Evolutionary conservation across 805 yeast genomes (phyloP).

Genomic region (Ogataea siamensis): DNA sequence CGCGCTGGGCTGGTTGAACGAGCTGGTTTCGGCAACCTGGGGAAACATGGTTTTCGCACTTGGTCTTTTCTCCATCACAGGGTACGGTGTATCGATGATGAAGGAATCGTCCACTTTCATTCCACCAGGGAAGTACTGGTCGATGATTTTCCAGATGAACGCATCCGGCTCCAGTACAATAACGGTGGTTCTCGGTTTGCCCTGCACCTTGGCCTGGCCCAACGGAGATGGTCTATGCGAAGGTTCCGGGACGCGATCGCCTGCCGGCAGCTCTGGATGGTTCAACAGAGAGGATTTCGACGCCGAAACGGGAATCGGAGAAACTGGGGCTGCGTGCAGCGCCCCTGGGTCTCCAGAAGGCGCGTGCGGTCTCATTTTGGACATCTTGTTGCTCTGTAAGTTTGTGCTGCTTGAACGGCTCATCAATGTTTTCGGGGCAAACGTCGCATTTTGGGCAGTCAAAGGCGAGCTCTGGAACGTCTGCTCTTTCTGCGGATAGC

Average conservation of each 20-base stretch:
- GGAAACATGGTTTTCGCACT: not conserved
- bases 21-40: conserved; percentile 1
- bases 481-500: not conserved
- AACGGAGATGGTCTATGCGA: conserved; percentile 3
- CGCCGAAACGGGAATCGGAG: conserved; percentile 30
- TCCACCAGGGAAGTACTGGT: conserved; percentile 61
- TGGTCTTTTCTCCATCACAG: conserved; percentile 12
- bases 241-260: conserved; percentile 10
- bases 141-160: conserved; percentile 55
- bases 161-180: conserved; percentile 56
- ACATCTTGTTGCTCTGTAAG: conserved; percentile 6
- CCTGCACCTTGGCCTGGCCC: not conserved
- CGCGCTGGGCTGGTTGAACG: conserved; percentile 1
- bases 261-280: conserved; percentile 7
- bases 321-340: conserved; percentile 19
- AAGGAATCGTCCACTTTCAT: conserved; percentile 67
- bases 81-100: conserved; percentile 47
- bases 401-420: conserved; percentile 6
- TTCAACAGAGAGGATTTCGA: conserved; percentile 25
- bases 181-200: not conserved
- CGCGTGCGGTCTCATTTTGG: conserved; percentile 6
- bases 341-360: not conserved
- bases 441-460: conserved; percentile 8
- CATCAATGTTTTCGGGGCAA: conserved; percentile 4
- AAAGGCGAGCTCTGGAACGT: conserved; percentile 8